Evolutionary conservation across 768 basidiomycete species (phyloP), one percentile per base, ranked within the genome.

Genomic region (Sarcodon aspratus): DNA sequence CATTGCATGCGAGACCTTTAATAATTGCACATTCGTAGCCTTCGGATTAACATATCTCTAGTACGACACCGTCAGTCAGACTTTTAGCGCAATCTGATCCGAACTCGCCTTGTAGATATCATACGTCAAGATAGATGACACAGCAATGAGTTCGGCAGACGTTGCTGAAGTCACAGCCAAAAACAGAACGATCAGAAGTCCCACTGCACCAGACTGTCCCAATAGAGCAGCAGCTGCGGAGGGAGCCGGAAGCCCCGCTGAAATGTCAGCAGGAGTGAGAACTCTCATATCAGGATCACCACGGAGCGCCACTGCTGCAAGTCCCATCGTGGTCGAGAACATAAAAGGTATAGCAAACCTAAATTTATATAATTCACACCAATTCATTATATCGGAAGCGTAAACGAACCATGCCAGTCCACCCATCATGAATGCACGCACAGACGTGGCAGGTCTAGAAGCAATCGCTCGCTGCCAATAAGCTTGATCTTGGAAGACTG

Each of bases 391-490:
- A 33, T 10, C 36, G 36, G 3, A 4, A 27, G 21, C 34, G n/a
- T 15, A 36, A 33, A 62, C 68, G 36, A 51, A 79, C 93, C 94
- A 96, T 1, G 89, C 85, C 7, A 93, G 61, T 3, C 92, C 93
- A 40, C 93, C 94, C 7, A 92, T 72, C 3, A 94, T 69, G 66
- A 91, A 97, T 0, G 87, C 93, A 63, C 92, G 93, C 50, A 94
- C 91, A 10, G 85, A 85, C n/a, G 75, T 81, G 1, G 78, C 81
- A 0, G 90, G 91, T 12, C 81, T 69, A 51, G 82, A 85, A 1
- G 94, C 93, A 59, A 96, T 91, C 1, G 92, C 92, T 10, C 90
- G 76, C 59, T 92, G 89, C 82, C 88, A 95, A 64, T 95, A 97
- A 0, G 87, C 40, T 27, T 42, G 40, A n/a, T 42, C 40, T 27